Conservation (phyloP, 441 rosid genomes). For the Geranium incanum region DNA sequence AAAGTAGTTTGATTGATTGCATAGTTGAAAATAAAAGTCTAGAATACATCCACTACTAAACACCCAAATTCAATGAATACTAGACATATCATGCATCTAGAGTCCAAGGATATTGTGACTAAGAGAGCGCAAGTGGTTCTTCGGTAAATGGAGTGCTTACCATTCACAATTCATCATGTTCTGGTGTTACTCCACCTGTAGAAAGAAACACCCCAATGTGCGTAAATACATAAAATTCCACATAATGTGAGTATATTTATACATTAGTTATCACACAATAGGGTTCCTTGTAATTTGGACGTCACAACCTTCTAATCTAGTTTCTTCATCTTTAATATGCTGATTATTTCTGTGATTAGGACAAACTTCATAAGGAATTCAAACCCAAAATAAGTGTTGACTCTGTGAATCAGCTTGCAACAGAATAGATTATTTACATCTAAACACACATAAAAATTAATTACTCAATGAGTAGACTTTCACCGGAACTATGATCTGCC, state of each 20-base stretch:
- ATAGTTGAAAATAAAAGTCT: background rate
- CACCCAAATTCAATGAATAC: background rate
- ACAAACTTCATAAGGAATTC: background rate
- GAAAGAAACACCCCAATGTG: constrained; percentile 9
- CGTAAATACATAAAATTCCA: background rate
- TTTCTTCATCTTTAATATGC: background rate
- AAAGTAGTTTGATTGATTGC: constrained; percentile 5
- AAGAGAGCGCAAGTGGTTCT: background rate
- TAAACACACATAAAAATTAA: background rate
- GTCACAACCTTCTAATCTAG: background rate
- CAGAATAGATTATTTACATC: background rate
- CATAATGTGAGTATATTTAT: background rate
- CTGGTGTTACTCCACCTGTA: constrained; percentile 26
- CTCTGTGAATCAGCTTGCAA: background rate
- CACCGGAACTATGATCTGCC: background rate
- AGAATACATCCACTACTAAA: constrained; percentile 8
- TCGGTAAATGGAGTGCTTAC: constrained; percentile 10
- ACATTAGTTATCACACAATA: background rate
- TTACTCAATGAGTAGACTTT: background rate
- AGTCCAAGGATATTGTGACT: constrained; percentile 4
- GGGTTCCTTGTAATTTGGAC: background rate
- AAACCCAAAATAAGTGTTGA: background rate
- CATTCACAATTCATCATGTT: constrained; percentile 45
- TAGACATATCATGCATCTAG: background rate
- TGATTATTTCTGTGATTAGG: background rate